A percentile compares a stretch with the other conserved stretches of the same genome.
phyloP scores from a whole-genome alignment of 2,329 filamentous ascomycete species.

The Phialophora chinensis region DNA sequence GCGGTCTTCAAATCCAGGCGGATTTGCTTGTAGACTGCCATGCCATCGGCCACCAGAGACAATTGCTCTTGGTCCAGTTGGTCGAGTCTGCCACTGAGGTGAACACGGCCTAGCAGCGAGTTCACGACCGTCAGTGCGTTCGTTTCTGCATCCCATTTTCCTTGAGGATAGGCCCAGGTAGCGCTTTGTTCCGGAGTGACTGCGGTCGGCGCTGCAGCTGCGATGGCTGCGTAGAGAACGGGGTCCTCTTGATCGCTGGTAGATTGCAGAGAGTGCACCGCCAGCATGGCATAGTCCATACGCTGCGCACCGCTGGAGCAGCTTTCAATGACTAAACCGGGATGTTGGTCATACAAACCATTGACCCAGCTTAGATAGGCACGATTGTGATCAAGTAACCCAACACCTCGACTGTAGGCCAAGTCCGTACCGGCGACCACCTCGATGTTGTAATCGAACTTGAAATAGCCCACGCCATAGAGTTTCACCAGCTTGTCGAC shows the following conservation, averaged over 20 bases:
- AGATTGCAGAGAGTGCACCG: slow-evolving; percentile 44
- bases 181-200: slow-evolving; percentile 47
- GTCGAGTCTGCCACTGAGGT: slow-evolving; percentile 45
- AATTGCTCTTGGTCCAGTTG: slow-evolving; percentile 39
- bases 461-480: slow-evolving; percentile 46
- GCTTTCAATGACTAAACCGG: slow-evolving; percentile 46
- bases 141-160: slow-evolving; percentile 44
- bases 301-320: slow-evolving; percentile 48
- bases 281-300: slow-evolving; percentile 47
- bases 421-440: slow-evolving; percentile 45
- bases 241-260: slow-evolving; percentile 49
- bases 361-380: slow-evolving; percentile 46
- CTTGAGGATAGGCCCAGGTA: slow-evolving; percentile 48
- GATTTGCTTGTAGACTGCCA: slow-evolving; percentile 43
- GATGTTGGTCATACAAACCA: slow-evolving; percentile 40
- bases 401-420: slow-evolving; percentile 39
- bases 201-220: slow-evolving; percentile 44
- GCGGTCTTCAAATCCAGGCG: slow-evolving; percentile 36
- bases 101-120: slow-evolving; percentile 43
- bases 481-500: slow-evolving; percentile 40
- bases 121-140: slow-evolving; percentile 48
- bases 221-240: slow-evolving; percentile 43
- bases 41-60: slow-evolving; percentile 41
- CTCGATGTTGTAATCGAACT: slow-evolving; percentile 50
- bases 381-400: slow-evolving; percentile 43